Percentiles rank a stretch among this genome's conserved stretches.
Conservation (phyloP, 2,329 filamentous ascomycete species). For the Fusarium sp. region DNA sequence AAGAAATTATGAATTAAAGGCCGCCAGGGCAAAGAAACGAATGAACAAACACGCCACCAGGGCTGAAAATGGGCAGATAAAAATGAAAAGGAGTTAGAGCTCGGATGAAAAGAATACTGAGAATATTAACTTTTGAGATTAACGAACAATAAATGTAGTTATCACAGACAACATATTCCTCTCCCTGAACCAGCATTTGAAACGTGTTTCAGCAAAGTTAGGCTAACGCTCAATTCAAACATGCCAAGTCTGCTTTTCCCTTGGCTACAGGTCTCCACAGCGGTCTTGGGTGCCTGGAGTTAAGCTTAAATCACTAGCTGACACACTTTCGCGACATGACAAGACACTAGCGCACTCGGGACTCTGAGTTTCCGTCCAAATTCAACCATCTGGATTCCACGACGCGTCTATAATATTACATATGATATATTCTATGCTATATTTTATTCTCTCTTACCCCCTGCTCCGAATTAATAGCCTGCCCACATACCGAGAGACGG, state of each 20-base stretch:
- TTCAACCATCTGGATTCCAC: neutral
- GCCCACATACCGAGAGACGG: no score
- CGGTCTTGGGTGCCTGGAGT: neutral
- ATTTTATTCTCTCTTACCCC: no score
- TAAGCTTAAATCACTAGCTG: constrained; percentile 16
- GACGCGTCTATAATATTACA: no score
- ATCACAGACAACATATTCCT: neutral
- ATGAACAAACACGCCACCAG: constrained; percentile 24
- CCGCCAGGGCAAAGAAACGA: constrained; percentile 34
- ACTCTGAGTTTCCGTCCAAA: neutral
- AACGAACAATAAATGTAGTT: constrained; percentile 3
- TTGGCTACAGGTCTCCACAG: neutral
- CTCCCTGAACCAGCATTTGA: neutral
- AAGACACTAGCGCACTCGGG: constrained; percentile 17
- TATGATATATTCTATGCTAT: no score
- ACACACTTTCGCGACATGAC: constrained; percentile 8
- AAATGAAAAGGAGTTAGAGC: neutral
- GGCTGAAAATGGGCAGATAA: constrained; percentile 5
- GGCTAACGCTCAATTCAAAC: constrained; percentile 3
- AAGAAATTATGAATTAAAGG: constrained; percentile 1
- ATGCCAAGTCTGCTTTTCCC: constrained; percentile 7
- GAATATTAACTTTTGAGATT: neutral
- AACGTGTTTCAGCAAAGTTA: constrained; percentile 17
- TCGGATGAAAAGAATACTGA: neutral
- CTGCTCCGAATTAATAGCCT: no score